Evolutionary conservation across 169 alveolate genomes (phyloP), one percentile per base, ranked within the genome.

Genomic region (Eimeria zaria): DNA sequence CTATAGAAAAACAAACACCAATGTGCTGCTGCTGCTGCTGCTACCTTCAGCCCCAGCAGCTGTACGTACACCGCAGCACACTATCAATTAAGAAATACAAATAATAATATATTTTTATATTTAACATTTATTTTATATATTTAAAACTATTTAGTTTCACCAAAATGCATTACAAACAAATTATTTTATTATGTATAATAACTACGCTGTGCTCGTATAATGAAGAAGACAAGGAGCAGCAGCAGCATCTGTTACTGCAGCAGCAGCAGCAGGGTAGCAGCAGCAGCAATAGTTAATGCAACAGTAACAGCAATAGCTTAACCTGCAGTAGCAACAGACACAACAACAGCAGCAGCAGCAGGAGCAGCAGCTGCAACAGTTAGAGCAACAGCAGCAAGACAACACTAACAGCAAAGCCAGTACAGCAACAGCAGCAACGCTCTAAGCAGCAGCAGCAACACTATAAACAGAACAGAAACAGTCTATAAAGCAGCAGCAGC

Each of bases 31-130:
- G 12, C 8, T 11, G 44, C 78, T 2, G 78, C 78, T 27, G 78
- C 14, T 33, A 69, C 11, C 78, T 2, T 2, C 78, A 69, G 78
- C 78, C 78, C 78, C 78, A 44, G 14, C 27, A 69, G 78, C 78
- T 69, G 78, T 69, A 69, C 78, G 78, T 69, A 69, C 78, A 69
- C 78, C 46, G 78, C 48, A 69, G 24, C 78, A 69, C 7, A 20
- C 39, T 3, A 24, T 8, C 16, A n/a, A n/a, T 30, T n/a, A 11
- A 20, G 2, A 30, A n/a, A 69, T n/a, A n/a, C 2, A 69, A 69
- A 69, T 69, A n/a, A 11, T 27, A 3, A n/a, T 1, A 69, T n/a
- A 11, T 30, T 30, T 12, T 9, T 24, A 12, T 64, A 64, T n/a
- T n/a, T n/a, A n/a, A n/a, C n/a, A 64, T 24, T 64, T 24, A 64